phyloP scores from a whole-genome alignment of 2,329 filamentous ascomycete species.

The Alternaria brassicae region DNA sequence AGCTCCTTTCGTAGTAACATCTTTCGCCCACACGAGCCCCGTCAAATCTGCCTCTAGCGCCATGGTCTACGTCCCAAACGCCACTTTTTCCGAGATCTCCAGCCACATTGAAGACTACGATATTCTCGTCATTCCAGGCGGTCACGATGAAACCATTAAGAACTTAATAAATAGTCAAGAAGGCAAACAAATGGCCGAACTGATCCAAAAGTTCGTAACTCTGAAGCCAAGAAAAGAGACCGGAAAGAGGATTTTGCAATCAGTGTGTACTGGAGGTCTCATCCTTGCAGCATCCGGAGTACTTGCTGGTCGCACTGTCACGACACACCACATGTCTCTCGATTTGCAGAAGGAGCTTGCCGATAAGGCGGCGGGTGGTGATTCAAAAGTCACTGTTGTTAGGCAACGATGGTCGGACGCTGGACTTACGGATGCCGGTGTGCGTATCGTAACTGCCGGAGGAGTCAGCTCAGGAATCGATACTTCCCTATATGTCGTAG shows the following conservation, averaged over 20 bases:
- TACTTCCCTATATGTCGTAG: slow-evolving; percentile 40
- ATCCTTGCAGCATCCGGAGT: slow-evolving; percentile 50
- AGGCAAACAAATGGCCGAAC: slow-evolving; percentile 23
- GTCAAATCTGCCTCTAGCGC: slow-evolving; percentile 32
- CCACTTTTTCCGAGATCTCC: slow-evolving; percentile 38
- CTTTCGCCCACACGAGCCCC: slow-evolving; percentile 41
- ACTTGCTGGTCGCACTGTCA: slow-evolving; percentile 44
- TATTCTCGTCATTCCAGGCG: slow-evolving; percentile 52
- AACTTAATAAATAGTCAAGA: slow-evolving; percentile 30
- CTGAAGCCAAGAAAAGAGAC: slow-evolving; percentile 32
- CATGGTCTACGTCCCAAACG: slow-evolving; percentile 43
- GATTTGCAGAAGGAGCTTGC: slow-evolving; percentile 36
- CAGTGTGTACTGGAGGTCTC: slow-evolving; percentile 52
- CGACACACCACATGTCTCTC: slow-evolving; percentile 51
- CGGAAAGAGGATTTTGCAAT: slow-evolving; percentile 45
- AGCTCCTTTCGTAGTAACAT: slow-evolving; percentile 44
- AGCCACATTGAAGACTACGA: slow-evolving; percentile 44
- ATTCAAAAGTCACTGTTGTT: slow-evolving; percentile 33
- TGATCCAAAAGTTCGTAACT: slow-evolving; percentile 33
- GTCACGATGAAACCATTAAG: slow-evolving; percentile 33
- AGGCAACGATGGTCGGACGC: slow-evolving; percentile 45
- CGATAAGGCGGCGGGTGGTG: slow-evolving; percentile 40
- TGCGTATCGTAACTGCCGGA: slow-evolving; percentile 45
- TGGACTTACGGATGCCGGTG: slow-evolving; percentile 38
- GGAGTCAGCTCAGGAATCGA: slow-evolving; percentile 47